Percentiles rank a stretch among this genome's conserved stretches.
Evolutionary conservation across 2,329 filamentous ascomycete genomes (phyloP).

Genomic region (Cladosporium sp.): DNA sequence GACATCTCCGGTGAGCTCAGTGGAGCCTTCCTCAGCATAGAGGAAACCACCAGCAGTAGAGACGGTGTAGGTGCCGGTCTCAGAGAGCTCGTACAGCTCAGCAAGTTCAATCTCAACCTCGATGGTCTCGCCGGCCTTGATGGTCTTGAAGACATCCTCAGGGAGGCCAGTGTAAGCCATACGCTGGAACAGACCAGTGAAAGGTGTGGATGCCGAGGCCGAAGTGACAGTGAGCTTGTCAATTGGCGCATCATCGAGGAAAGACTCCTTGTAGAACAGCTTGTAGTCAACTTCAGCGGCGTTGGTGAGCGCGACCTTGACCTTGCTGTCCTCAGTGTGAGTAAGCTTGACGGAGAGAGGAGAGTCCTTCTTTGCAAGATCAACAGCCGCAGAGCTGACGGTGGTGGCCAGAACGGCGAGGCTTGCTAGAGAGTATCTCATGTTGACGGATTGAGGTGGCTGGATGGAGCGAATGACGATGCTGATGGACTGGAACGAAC

Average conservation of each 20-base stretch:
- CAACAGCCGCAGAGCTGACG: slow-evolving; percentile 27
- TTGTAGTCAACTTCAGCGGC: slow-evolving; percentile 30
- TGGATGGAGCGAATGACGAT: slow-evolving; percentile 3
- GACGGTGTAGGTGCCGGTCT: slow-evolving; percentile 50
- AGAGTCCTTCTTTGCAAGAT: slow-evolving; percentile 30
- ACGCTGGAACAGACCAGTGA: slow-evolving; percentile 57
- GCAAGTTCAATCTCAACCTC: slow-evolving; percentile 59
- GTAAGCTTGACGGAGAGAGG: slow-evolving; percentile 31
- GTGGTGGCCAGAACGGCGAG: slow-evolving; percentile 25
- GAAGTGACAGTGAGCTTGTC: slow-evolving; percentile 32
- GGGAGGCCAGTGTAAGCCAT: slow-evolving; percentile 50
- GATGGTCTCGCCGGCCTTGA: slow-evolving; percentile 52
- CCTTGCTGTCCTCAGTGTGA: slow-evolving; percentile 29
- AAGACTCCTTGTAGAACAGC: slow-evolving; percentile 32
- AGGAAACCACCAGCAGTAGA: slow-evolving; percentile 59
- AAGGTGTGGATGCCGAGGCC: slow-evolving; percentile 34
- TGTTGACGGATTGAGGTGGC: slow-evolving; percentile 11
- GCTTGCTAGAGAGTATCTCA: slow-evolving; percentile 14
- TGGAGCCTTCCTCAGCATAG: slow-evolving; percentile 55
- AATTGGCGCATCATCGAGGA: slow-evolving; percentile 33
- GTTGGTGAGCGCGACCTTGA: slow-evolving; percentile 33
- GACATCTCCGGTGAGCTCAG: slow-evolving; percentile 54
- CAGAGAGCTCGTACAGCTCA: slow-evolving; percentile 48
- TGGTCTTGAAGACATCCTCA: slow-evolving; percentile 54
- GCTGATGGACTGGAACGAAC: slow-evolving; percentile 4